Conservation (phyloP, 805 yeast genomes). For the Barnettozyma californica region DNA sequence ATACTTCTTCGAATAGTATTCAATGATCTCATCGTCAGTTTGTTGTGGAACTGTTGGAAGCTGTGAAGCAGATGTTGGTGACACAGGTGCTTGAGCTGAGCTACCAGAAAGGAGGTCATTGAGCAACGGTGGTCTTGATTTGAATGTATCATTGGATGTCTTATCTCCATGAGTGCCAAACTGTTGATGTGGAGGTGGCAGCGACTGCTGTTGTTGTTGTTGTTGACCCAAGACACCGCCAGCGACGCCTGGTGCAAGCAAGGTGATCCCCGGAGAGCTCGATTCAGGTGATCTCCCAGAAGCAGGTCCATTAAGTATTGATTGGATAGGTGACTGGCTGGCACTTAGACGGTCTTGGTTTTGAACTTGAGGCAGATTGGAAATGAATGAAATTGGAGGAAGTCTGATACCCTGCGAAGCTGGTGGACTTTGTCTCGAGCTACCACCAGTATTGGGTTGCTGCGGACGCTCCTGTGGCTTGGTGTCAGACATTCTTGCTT, state of each 20-base stretch:
- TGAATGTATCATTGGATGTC: not conserved
- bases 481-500: not conserved
- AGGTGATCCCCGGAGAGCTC: not conserved
- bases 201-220: not conserved
- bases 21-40: slow-evolving; percentile 25
- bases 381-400: slow-evolving; percentile 36
- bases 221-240: not conserved
- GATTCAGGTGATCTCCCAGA: not conserved
- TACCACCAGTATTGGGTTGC: not conserved
- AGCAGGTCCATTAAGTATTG: slow-evolving; percentile 1
- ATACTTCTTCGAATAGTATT: slow-evolving; percentile 24
- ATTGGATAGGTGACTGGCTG: slow-evolving; percentile 4
- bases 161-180: not conserved
- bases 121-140: slow-evolving; percentile 8
- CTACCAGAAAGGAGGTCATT: slow-evolving; percentile 4
- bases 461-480: not conserved
- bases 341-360: not conserved
- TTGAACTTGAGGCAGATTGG: slow-evolving; percentile 11
- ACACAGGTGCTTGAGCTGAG: not conserved
- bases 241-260: not conserved
- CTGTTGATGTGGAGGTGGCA: not conserved
- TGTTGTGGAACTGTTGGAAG: slow-evolving; percentile 9
- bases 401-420: slow-evolving; percentile 24
- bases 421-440: slow-evolving; percentile 3
- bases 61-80: not conserved